A percentile compares a stretch with the other conserved stretches of the same genome.
Evolutionary conservation across 805 yeast species (phyloP).

Genomic region (Ogataea degrootiae): DNA sequence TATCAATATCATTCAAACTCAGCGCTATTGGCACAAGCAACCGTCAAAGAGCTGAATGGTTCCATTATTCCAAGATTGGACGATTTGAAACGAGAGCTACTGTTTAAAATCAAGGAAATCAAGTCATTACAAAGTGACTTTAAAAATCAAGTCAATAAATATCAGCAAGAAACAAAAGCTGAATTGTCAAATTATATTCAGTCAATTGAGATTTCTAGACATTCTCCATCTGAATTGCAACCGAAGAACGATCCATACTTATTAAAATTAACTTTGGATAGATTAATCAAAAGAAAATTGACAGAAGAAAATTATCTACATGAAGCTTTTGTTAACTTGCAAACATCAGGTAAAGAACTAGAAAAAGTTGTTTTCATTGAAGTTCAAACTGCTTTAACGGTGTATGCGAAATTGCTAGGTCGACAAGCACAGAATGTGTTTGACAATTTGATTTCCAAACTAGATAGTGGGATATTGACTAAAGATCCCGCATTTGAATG

Average conservation of each 20-base stretch:
- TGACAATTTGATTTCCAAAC: slow-evolving; percentile 57
- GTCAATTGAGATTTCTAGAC: slow-evolving; percentile 61
- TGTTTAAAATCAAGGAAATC: slow-evolving; percentile 83
- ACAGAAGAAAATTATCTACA: slow-evolving; percentile 81
- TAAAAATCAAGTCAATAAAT: slow-evolving; percentile 67
- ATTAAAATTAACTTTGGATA: slow-evolving; percentile 64
- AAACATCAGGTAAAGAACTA: slow-evolving; percentile 80
- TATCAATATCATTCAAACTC: slow-evolving; percentile 49
- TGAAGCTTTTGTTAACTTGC: slow-evolving; percentile 84
- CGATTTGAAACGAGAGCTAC: slow-evolving; percentile 67
- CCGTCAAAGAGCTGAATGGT: slow-evolving; percentile 56
- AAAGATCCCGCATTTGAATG: slow-evolving; percentile 83
- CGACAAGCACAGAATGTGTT: slow-evolving; percentile 71
- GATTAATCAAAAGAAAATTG: slow-evolving; percentile 71
- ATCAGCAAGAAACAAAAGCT: slow-evolving; percentile 59
- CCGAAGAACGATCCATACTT: slow-evolving; percentile 78
- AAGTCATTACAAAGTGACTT: slow-evolving; percentile 80
- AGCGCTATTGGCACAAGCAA: slow-evolving; percentile 52
- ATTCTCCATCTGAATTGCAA: slow-evolving; percentile 37
- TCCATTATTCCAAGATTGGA: slow-evolving; percentile 64
- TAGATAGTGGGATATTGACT: slow-evolving; percentile 65
- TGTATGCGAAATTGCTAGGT: slow-evolving; percentile 65
- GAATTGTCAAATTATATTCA: slow-evolving; percentile 50
- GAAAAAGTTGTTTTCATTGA: slow-evolving; percentile 86
- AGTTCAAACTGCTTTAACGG: slow-evolving; percentile 74